Percentiles rank a stretch among this genome's conserved stretches.
Conservation (phyloP, 352 stramenopile genomes). For the Phytophthora foliorum region DNA sequence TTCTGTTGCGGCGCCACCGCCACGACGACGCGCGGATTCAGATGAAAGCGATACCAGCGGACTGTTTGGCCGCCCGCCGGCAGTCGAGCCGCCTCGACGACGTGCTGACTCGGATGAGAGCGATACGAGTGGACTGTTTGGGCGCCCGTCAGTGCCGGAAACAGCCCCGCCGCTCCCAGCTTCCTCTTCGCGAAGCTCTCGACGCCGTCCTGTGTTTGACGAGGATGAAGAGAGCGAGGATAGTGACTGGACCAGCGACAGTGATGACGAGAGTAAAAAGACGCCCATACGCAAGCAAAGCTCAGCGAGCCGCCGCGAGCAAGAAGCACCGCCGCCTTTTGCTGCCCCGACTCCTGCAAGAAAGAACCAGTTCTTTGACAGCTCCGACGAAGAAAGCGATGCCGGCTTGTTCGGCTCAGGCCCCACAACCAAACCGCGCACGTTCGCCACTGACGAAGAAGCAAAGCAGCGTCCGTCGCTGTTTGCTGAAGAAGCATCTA, state of each 20-base stretch:
- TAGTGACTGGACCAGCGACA: constrained; percentile 68
- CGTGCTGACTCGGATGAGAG: constrained; percentile 63
- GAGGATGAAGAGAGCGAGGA: constrained; percentile 55
- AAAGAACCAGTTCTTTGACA: constrained; percentile 67
- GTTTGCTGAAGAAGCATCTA: constrained; percentile 47
- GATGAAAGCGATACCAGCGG: constrained; percentile 71
- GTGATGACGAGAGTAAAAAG: constrained; percentile 38
- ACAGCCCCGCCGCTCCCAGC: constrained; percentile 25
- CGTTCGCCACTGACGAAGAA: constrained; percentile 42
- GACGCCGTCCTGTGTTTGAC: constrained; percentile 48
- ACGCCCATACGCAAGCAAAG: constrained; percentile 30
- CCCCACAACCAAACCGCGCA: constrained; percentile 25
- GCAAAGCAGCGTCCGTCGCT: constrained; percentile 34
- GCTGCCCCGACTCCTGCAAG: constrained; percentile 29
- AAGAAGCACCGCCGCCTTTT: constrained; percentile 32
- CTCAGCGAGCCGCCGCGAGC: constrained; percentile 22
- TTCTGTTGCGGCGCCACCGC: constrained; percentile 28
- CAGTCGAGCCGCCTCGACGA: constrained; percentile 18
- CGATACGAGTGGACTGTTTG: constrained; percentile 68
- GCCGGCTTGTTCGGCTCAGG: constrained; percentile 62
- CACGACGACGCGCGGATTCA: constrained; percentile 43
- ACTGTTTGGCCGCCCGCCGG: constrained; percentile 53
- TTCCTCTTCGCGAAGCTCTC: constrained; percentile 26
- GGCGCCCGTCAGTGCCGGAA: constrained; percentile 35
- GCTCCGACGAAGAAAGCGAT: constrained; percentile 70